Percentiles rank a stretch among this genome's conserved stretches.
phyloP scores from a whole-genome alignment of 1,284 basidiomycete genomes.

The Neonothopanus nambi region DNA sequence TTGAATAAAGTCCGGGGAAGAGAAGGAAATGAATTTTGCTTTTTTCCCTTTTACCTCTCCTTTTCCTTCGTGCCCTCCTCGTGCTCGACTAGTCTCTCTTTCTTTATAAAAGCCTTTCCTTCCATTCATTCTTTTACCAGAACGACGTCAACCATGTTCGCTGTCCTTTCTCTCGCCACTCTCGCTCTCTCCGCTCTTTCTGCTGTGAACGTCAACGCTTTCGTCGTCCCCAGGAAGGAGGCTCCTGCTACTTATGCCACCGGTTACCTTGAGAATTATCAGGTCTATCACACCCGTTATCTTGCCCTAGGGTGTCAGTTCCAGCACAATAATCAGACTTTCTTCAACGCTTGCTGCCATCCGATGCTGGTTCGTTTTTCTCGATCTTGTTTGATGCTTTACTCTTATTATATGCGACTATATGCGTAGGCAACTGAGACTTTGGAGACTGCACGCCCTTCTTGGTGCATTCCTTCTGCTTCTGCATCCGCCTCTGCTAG shows the following conservation, averaged over 20 bases:
- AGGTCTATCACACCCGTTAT: conserved; percentile 66
- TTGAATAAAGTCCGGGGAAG: not conserved
- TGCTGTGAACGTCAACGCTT: conserved; percentile 39
- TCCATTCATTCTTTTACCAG: conserved; percentile 17
- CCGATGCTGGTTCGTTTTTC: conserved; percentile 44
- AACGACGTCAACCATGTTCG: conserved; percentile 41
- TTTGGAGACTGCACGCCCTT: conserved; percentile 43
- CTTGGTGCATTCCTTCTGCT: conserved; percentile 49
- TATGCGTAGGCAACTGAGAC: conserved; percentile 45
- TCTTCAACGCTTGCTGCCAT: conserved; percentile 60
- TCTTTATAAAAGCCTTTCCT: conserved; percentile 15
- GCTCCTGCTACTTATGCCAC: conserved; percentile 46
- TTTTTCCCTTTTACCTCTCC: conserved; percentile 20
- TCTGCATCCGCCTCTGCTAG: conserved; percentile 21
- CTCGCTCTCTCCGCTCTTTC: conserved; percentile 48
- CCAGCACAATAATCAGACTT: conserved; percentile 60
- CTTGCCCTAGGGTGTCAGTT: conserved; percentile 52
- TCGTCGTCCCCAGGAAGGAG: conserved; percentile 44
- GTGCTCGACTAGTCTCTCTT: conserved; percentile 24
- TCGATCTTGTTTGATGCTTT: not conserved
- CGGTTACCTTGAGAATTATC: conserved; percentile 55
- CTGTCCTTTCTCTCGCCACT: conserved; percentile 44
- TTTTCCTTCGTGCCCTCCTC: conserved; percentile 21
- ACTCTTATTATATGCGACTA: not conserved
- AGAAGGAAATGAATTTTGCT: not conserved